phyloP scores from a whole-genome alignment of 208 protist species.

The Crithidia mellificae region DNA sequence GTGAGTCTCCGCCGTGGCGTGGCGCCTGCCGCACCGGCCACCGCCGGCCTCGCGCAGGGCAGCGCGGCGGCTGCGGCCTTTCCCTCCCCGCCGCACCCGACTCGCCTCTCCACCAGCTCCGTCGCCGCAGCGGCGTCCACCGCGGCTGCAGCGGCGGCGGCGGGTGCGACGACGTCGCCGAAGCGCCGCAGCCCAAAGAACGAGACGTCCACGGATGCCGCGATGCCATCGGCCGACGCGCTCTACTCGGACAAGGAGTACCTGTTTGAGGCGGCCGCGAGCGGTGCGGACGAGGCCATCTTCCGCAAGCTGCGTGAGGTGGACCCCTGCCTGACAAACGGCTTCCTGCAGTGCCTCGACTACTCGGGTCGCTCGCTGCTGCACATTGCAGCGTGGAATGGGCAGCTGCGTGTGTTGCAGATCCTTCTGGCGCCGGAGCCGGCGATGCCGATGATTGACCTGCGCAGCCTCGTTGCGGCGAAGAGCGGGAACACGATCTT shows the following conservation, averaged over 20 bases:
- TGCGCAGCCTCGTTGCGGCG: slow-evolving; percentile 48
- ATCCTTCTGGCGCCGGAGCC: slow-evolving; percentile 55
- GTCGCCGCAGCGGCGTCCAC: background rate
- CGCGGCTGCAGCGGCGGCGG: background rate
- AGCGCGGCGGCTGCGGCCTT: background rate
- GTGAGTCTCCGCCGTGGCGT: slow-evolving; percentile 3
- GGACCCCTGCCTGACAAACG: slow-evolving; percentile 63
- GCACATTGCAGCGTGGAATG: slow-evolving; percentile 79
- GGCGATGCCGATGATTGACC: slow-evolving; percentile 42
- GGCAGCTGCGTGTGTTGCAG: slow-evolving; percentile 68
- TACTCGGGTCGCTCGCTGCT: slow-evolving; percentile 77
- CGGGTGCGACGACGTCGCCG: slow-evolving; percentile 9
- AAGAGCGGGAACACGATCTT: slow-evolving; percentile 78
- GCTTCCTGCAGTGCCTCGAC: slow-evolving; percentile 69
- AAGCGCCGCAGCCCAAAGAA: slow-evolving; percentile 17
- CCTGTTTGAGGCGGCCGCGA: slow-evolving; percentile 50
- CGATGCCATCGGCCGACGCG: slow-evolving; percentile 11
- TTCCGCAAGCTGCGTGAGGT: slow-evolving; percentile 58
- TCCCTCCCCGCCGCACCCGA: background rate
- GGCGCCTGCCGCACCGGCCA: slow-evolving; percentile 9
- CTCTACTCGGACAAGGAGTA: slow-evolving; percentile 50
- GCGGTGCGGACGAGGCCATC: slow-evolving; percentile 35
- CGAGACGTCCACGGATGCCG: slow-evolving; percentile 10
- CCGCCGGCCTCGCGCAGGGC: slow-evolving; percentile 8
- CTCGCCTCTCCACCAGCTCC: background rate